Base-by-base conservation (phyloP, 148 eudicot species). In the Rhododendron vialii region DNA sequence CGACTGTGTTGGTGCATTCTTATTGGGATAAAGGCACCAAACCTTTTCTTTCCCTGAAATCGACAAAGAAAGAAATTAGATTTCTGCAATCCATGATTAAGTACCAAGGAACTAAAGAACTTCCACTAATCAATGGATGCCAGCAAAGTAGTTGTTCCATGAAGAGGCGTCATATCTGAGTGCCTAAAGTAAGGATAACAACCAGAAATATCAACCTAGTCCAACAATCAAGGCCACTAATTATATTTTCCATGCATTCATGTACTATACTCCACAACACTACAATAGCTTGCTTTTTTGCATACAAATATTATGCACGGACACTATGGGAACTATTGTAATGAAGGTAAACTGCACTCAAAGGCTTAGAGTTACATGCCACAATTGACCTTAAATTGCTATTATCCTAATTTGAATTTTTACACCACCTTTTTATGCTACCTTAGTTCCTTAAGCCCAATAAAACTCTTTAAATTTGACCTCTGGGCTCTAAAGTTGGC, bases 21-120 rank as follows among this genome's bases (percentile, higher is more conserved):
- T 96, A 86, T 82, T 96, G 55, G 99, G 99, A 88, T 96, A 96
- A 82, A 96, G 93, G 87, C 96, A 96, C 94, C 93, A 95, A 71
- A 41, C 96, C 47, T 92, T 96, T 87, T 84, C 85, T 83, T 92
- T 93, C 81, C 99, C 99, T 96, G 93, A 61, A 93, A 88, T 81
- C 11, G 35, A 74, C 14, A 8, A 36, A 51, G 59, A 35, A 45
- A 43, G 22, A 57, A 71, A 33, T 86, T 53, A 75, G 73, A 80
- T 51, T 35, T 30, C 61, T 74, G 51, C 30, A 24, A 22, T 84
- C 36, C 2, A 50, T 12, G 73, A 22, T 50, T 28, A 26, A 24
- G 51, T 55, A 65, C 24, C 28, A 45, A 57, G 12, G 73, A 48
- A 28, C 20, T 50, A 45, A 38, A 63, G 51, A 57, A 71, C 76